These are phyloP conservation scores for Afroboletus lepidellus DNA, from an alignment of 1,284 basidiomycete genomes.

Conservation along the genomic window DNA sequence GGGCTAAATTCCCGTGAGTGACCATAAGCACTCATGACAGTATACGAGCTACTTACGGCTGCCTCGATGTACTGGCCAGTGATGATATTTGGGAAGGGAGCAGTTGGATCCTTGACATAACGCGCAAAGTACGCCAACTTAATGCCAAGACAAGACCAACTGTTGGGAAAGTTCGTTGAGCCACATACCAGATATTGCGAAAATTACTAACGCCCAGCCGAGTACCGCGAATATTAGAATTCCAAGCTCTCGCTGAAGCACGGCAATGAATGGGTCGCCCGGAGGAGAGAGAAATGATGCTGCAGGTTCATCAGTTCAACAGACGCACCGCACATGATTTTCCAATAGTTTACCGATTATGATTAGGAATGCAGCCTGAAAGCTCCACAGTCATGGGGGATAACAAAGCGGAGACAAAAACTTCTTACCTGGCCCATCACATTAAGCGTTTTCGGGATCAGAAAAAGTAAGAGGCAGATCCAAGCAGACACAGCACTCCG, in stretches of 20 bases:
- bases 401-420: neutral
- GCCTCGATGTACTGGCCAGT: constrained; percentile 60
- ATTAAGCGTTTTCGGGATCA: constrained; percentile 52
- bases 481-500: constrained; percentile 65
- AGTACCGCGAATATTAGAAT: constrained; percentile 51
- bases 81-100: constrained; percentile 39
- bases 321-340: neutral
- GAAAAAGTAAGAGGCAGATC: constrained; percentile 59
- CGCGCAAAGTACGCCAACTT: constrained; percentile 63
- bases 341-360: constrained; percentile 48
- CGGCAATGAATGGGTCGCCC: constrained; percentile 61
- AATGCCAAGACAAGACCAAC: constrained; percentile 69
- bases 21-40: neutral
- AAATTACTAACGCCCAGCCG: constrained; percentile 62
- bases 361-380: constrained; percentile 64
- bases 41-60: constrained; percentile 39
- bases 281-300: constrained; percentile 70
- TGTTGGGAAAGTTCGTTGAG: constrained; percentile 25
- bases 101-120: constrained; percentile 41
- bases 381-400: constrained; percentile 7
- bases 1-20: constrained; percentile 38
- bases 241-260: constrained; percentile 69
- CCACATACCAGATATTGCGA: neutral
- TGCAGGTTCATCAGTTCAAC: constrained; percentile 25
- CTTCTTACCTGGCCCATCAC: constrained; percentile 61